Evolutionary conservation across 78 protist genomes (phyloP).

Genomic region (Dictyostelium intermedium): DNA sequence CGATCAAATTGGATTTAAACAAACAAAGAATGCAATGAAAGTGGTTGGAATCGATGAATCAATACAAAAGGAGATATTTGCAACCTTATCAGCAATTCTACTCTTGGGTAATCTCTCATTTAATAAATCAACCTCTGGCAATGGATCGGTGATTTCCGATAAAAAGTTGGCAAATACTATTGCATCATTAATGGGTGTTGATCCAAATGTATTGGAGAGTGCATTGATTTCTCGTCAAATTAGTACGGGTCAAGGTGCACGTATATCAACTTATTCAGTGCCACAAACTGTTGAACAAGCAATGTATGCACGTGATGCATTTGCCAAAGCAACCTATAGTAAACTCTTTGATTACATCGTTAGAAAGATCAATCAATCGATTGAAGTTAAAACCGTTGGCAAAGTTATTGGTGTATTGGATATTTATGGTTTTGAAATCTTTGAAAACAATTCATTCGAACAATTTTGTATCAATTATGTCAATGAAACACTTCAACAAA

Average conservation of each 20-base stretch:
- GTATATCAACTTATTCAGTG: constrained; percentile 41
- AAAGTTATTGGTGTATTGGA: constrained; percentile 89
- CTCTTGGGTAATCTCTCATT: constrained; percentile 79
- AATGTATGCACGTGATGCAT: constrained; percentile 80
- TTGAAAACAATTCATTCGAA: constrained; percentile 88
- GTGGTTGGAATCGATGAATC: constrained; percentile 67
- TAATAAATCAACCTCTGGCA: background rate
- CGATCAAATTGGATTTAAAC: constrained; percentile 23
- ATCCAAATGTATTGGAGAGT: background rate
- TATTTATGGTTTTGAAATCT: constrained; percentile 93
- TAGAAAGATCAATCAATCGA: constrained; percentile 78
- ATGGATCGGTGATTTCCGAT: constrained; percentile 2
- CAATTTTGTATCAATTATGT: constrained; percentile 92
- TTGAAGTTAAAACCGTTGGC: constrained; percentile 55
- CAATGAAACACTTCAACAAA: constrained; percentile 92
- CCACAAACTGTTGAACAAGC: constrained; percentile 78
- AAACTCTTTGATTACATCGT: constrained; percentile 92
- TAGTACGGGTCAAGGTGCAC: constrained; percentile 73
- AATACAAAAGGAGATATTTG: constrained; percentile 38
- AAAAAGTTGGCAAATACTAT: background rate
- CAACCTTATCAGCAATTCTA: constrained; percentile 69
- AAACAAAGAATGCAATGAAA: constrained; percentile 72
- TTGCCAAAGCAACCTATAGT: constrained; percentile 91
- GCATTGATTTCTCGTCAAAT: constrained; percentile 35
- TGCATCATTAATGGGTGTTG: constrained; percentile 26